Conservation (phyloP, 2,329 filamentous ascomycete species). For the Gnomoniopsis smithogilvyi region DNA sequence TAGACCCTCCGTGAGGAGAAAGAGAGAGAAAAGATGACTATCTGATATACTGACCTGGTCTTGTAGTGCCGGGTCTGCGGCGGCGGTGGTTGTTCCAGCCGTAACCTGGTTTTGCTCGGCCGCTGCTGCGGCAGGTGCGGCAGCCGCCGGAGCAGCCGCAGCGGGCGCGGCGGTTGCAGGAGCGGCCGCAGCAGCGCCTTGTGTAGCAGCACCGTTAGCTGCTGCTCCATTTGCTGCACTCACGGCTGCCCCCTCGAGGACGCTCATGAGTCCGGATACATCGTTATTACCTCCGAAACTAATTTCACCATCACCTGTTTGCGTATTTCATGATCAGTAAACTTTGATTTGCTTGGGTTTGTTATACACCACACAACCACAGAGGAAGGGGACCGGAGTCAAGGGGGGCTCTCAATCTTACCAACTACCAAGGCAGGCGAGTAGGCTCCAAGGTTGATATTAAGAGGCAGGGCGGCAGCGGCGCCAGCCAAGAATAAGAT, state of each 20-base stretch:
- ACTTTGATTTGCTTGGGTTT: background rate
- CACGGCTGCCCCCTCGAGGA: constrained; percentile 43
- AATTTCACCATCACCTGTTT: constrained; percentile 41
- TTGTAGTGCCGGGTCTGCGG: constrained; percentile 30
- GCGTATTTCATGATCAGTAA: constrained; percentile 2
- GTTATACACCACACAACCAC: too few relatives aligned
- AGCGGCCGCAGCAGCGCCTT: constrained; percentile 21
- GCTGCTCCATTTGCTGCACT: constrained; percentile 30
- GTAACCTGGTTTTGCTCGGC: background rate
- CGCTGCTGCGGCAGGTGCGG: constrained; percentile 2
- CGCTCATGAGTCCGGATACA: constrained; percentile 42
- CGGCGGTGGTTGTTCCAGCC: constrained; percentile 11
- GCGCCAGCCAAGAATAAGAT: constrained; percentile 34
- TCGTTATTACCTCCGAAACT: constrained; percentile 44
- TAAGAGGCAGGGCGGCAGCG: constrained; percentile 35
- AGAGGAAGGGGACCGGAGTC: background rate
- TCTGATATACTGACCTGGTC: constrained; percentile 30
- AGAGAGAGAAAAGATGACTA: too few relatives aligned
- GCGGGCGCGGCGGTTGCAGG: constrained; percentile 21
- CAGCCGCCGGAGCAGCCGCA: constrained; percentile 14
- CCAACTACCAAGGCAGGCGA: constrained; percentile 40
- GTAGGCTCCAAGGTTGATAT: constrained; percentile 43
- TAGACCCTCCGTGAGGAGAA: too few relatives aligned
- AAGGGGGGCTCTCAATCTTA: constrained; percentile 12
- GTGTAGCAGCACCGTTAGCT: constrained; percentile 25